These are phyloP conservation scores for Pseudonectria foliicola DNA, from an alignment of 2,329 filamentous ascomycete genomes.

Conservation along the genomic window DNA sequence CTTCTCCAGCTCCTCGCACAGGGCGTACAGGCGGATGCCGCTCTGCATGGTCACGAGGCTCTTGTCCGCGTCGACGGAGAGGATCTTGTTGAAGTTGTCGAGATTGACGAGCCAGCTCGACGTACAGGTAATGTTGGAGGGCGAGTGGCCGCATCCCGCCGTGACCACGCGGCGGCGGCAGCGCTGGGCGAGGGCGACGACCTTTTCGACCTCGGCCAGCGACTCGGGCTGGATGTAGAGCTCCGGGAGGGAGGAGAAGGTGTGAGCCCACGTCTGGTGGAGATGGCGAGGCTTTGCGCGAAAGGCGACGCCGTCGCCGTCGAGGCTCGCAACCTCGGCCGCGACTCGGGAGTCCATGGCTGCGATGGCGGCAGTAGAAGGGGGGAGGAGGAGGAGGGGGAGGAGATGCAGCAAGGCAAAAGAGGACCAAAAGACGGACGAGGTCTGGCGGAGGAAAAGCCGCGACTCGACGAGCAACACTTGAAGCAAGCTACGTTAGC, in stretches of 20 bases:
- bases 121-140: conserved; percentile 85
- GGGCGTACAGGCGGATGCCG: conserved; percentile 73
- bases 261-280: conserved; percentile 92
- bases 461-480: too few species aligned
- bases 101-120: conserved; percentile 93
- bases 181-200: conserved; percentile 70
- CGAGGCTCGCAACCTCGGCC: conserved; percentile 25
- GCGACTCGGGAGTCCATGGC: conserved; percentile 31
- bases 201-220: conserved; percentile 74
- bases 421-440: background rate
- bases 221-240: conserved; percentile 82
- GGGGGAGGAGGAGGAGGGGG: background rate
- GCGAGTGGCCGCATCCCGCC: conserved; percentile 88
- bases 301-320: conserved; percentile 55
- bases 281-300: conserved; percentile 63
- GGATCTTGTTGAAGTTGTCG: conserved; percentile 68
- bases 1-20: conserved; percentile 67
- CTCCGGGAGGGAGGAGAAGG: conserved; percentile 82
- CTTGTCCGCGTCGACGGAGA: conserved; percentile 60
- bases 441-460: background rate
- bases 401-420: background rate
- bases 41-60: conserved; percentile 71
- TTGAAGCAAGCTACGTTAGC: too few species aligned
- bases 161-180: conserved; percentile 77
- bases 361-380: conserved; percentile 9